phyloP scores from a whole-genome alignment of 805 yeast species.

The Yarrowia sp. region DNA sequence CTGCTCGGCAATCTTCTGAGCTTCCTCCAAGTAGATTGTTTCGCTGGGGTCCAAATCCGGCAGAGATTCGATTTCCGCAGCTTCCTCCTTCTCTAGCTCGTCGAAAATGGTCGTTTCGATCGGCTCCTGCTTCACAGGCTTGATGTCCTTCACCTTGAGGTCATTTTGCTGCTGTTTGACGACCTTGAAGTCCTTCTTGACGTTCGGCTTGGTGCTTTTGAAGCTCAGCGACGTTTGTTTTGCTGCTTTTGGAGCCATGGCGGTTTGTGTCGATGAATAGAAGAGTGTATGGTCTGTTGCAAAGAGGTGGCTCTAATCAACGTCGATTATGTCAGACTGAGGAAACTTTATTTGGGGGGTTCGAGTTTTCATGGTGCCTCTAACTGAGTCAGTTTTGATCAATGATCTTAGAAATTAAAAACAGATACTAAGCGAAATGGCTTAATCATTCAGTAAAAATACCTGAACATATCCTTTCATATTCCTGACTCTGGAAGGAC shows the following conservation, averaged over 20 bases:
- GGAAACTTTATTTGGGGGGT: background rate
- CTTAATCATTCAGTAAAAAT: too few species aligned
- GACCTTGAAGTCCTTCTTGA: background rate
- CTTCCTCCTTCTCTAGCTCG: background rate
- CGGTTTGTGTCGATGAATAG: background rate
- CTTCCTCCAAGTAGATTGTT: background rate
- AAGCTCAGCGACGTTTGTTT: conserved; percentile 4
- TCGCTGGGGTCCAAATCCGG: background rate
- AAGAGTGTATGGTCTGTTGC: too few species aligned
- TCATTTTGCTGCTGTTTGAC: background rate
- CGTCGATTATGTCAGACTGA: background rate
- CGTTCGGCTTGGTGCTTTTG: background rate
- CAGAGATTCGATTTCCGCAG: background rate
- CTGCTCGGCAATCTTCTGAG: background rate
- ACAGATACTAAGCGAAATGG: too few species aligned
- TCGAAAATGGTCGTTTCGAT: background rate
- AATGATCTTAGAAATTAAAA: too few species aligned
- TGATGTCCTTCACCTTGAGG: background rate
- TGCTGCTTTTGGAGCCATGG: background rate
- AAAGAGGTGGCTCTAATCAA: conserved; percentile 2
- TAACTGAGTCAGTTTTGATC: too few species aligned
- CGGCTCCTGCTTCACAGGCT: background rate
- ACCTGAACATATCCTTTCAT: too few species aligned
- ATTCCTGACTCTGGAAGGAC: too few species aligned
- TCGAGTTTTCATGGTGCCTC: background rate